These are phyloP conservation scores for Nadsonia fulvescens DNA, from an alignment of 805 yeast genomes.

Conservation along the genomic window DNA sequence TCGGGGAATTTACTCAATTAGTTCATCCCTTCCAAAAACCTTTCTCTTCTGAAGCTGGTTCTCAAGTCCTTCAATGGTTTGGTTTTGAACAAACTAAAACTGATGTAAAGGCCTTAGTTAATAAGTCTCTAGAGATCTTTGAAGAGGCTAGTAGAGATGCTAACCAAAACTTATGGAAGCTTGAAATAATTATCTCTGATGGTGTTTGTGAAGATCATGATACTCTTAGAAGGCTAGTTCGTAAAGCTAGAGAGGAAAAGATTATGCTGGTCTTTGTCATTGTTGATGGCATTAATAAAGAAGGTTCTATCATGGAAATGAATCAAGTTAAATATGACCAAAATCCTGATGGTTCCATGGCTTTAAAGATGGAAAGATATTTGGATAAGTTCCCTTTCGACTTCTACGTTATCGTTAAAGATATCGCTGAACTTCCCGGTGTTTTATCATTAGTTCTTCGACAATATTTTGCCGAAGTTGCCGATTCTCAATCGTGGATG, in stretches of 20 bases:
- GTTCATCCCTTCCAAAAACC: constrained; percentile 84
- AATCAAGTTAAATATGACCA: constrained; percentile 65
- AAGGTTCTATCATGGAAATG: constrained; percentile 77
- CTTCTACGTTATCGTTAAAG: constrained; percentile 82
- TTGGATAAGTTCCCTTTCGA: constrained; percentile 93
- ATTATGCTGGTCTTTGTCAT: constrained; percentile 91
- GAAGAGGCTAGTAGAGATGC: constrained; percentile 29
- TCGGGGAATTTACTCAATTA: constrained; percentile 68
- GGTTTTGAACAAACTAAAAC: constrained; percentile 80
- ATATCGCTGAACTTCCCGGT: constrained; percentile 77
- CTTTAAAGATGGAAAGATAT: constrained; percentile 67
- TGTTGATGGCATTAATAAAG: constrained; percentile 64
- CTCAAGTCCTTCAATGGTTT: constrained; percentile 70
- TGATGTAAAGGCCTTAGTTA: constrained; percentile 58
- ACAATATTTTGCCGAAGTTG: constrained; percentile 73
- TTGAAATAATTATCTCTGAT: constrained; percentile 83
- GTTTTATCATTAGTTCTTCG: constrained; percentile 78
- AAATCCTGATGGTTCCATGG: constrained; percentile 45
- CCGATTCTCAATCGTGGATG: constrained; percentile 14
- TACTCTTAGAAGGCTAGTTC: constrained; percentile 61
- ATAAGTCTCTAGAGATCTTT: constrained; percentile 56
- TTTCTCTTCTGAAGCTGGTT: constrained; percentile 70
- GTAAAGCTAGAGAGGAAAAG: constrained; percentile 79
- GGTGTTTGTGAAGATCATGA: constrained; percentile 96
- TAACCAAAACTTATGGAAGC: constrained; percentile 62